These are phyloP conservation scores for Coccomyxa sp. DNA, from an alignment of 139 green algal species.

Conservation along the genomic window DNA sequence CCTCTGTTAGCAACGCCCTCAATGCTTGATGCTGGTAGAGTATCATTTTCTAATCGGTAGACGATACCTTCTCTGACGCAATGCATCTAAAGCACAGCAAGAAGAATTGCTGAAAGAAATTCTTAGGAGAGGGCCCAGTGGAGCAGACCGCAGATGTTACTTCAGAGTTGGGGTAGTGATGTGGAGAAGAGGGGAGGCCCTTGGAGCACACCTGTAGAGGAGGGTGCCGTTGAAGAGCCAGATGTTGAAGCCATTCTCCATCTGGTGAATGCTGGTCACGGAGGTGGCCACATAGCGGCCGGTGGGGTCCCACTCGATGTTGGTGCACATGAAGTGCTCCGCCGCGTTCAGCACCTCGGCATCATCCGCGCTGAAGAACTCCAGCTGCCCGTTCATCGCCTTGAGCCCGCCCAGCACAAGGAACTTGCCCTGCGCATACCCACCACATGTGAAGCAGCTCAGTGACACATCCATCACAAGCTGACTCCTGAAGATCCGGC, in stretches of 20 bases:
- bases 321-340: conserved; percentile 97
- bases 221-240: conserved; percentile 89
- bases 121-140: no score
- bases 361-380: conserved; percentile 96
- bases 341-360: conserved; percentile 70
- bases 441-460: not conserved
- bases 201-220: conserved; percentile 68
- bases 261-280: conserved; percentile 85
- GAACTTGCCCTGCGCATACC: conserved; percentile 61
- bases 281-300: conserved; percentile 86
- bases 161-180: no score
- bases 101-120: no score
- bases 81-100: no score
- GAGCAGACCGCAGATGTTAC: no score
- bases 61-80: no score
- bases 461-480: no score
- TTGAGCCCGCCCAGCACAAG: conserved; percentile 93
- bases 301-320: conserved; percentile 93
- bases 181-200: no score
- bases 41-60: not conserved
- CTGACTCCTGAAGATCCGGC: no score
- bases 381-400: conserved; percentile 87
- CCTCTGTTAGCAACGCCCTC: not conserved
- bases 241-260: conserved; percentile 96
- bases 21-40: not conserved